Base-by-base conservation (phyloP, 1,284 basidiomycete genomes). In the Schizopora paradoxa region DNA sequence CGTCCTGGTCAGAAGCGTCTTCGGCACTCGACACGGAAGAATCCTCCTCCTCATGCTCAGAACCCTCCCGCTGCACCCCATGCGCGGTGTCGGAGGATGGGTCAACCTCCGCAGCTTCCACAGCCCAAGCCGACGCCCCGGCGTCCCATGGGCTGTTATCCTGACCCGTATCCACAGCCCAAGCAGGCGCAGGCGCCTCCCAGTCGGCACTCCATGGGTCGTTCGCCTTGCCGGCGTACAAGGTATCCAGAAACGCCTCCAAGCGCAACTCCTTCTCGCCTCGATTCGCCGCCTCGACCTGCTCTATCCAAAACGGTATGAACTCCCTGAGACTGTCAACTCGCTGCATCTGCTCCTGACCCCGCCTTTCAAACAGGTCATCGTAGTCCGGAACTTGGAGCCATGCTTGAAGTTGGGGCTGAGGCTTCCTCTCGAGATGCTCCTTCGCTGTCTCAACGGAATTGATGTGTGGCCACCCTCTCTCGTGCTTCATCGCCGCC, bases 271-370 rank as follows among this genome's bases (percentile, higher is more conserved):
- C 66, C 47, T 73, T 63, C 18, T 36, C 42, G 1, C 72, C 76
- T 22, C 66, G 62, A 56, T 72, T 67, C 6, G 74, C 77, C 1
- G 76, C 76, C 33, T 70, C 65, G 2, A 81, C 61, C 3, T 72
- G 73, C 14, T 66, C 60, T 23, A 67, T 65, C 79, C 80, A 82
- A 56, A 77, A 79, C 1, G 68, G 67, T 27, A 82, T 54, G 29
- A 58, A 51, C 25, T 61, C 62, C 4, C 45, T 51, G 29, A 56
- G 50, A 14, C 56, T 54, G 47, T 79, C 74, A 6, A 70, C 62
- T 48, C 67, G 68, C 49, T 74, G 67, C 32, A 73, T 70, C 53
- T 71, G 68, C 53, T 83, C 82, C 57, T 21, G 25, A 1, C 38
- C 68, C 68, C 40, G 62, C 65, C 31, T 66, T 69, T 44, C 47